These are phyloP conservation scores for Mycena rebaudengoi DNA, from an alignment of 768 basidiomycete genomes.

Conservation along the genomic window DNA sequence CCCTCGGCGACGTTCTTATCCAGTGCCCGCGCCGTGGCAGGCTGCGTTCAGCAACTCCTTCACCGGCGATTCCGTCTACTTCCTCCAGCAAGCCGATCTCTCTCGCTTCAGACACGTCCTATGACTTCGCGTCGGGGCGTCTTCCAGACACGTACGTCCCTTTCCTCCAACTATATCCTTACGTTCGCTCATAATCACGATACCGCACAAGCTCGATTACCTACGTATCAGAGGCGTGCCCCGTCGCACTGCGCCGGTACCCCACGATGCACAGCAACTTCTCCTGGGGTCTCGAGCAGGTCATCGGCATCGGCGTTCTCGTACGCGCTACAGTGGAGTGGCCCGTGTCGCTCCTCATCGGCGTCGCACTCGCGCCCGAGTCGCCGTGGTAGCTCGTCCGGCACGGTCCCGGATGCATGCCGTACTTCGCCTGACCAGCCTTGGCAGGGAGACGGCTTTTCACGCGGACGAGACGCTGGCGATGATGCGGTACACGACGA, in stretches of 20 bases:
- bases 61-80: conserved; percentile 3
- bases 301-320: conserved; percentile 23
- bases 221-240: conserved; percentile 19
- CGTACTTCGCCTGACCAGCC: conserved; percentile 21
- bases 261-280: conserved; percentile 22
- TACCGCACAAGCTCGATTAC: conserved; percentile 20
- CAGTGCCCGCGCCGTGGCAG: too few species aligned
- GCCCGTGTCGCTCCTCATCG: conserved; percentile 34
- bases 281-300: conserved; percentile 21
- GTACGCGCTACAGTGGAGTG: conserved; percentile 40
- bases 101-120: conserved; percentile 6
- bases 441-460: conserved; percentile 27
- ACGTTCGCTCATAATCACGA: background rate
- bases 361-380: conserved; percentile 38
- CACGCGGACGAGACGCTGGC: conserved; percentile 28
- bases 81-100: too few species aligned
- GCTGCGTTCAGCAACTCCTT: conserved; percentile 16
- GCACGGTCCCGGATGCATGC: conserved; percentile 33
- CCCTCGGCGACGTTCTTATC: too few species aligned
- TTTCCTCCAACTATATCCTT: background rate
- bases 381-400: conserved; percentile 44
- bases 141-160: conserved; percentile 16
- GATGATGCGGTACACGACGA: conserved; percentile 32
- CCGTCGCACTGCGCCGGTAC: conserved; percentile 19
- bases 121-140: conserved; percentile 16